A percentile compares a stretch with the other conserved stretches of the same genome.
These are phyloP conservation scores for Fistulinella cinereoalba DNA, from an alignment of 1,284 basidiomycete genomes.

Conservation along the genomic window DNA sequence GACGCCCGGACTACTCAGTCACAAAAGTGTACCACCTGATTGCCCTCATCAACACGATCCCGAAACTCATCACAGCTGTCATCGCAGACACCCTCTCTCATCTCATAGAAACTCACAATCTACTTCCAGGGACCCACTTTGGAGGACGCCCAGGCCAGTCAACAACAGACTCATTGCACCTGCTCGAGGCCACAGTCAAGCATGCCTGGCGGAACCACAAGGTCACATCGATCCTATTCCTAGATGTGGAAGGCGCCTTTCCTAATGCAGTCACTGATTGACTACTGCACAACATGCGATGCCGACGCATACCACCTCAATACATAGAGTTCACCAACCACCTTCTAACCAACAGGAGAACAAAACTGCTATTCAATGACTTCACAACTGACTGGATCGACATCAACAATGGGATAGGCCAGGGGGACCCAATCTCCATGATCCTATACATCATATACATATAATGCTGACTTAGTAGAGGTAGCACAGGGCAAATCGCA, in stretches of 20 bases:
- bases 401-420: conserved; percentile 28
- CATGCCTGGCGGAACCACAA: conserved; percentile 21
- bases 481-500: conserved; percentile 5
- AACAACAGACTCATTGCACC: conserved; percentile 26
- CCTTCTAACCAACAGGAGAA: neutral
- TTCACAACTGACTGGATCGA: conserved; percentile 12
- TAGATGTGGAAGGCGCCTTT: conserved; percentile 36
- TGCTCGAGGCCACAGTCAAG: conserved; percentile 20
- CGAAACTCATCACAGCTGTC: neutral
- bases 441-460: conserved; percentile 31
- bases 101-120: neutral
- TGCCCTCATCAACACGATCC: neutral
- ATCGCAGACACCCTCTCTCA: neutral
- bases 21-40: neutral
- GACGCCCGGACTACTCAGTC: neutral
- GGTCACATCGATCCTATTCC: conserved; percentile 26
- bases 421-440: conserved; percentile 32
- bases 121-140: conserved; percentile 17
- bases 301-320: conserved; percentile 3
- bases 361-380: conserved; percentile 16
- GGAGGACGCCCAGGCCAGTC: conserved; percentile 25
- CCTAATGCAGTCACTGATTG: conserved; percentile 25
- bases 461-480: conserved; percentile 23
- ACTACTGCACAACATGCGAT: conserved; percentile 34
- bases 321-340: neutral